Evolutionary conservation across 148 eudicot genomes (phyloP), one percentile per base, ranked within the genome.

Genomic region (Dysphania ambrosioides): DNA sequence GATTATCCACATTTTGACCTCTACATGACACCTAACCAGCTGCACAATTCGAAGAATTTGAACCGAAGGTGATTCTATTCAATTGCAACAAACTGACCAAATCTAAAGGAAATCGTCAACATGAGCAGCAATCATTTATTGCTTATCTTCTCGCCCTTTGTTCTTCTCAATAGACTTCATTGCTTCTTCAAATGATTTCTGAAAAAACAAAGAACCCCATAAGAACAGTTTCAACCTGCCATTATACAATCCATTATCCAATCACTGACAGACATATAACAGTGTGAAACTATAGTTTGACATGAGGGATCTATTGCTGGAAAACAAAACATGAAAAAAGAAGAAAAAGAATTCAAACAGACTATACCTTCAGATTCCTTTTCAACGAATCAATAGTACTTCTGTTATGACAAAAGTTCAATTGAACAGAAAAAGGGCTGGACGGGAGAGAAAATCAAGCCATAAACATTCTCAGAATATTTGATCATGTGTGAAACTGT

Each of bases 171-270:
- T 69, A 18, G 85, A 67, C 58, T 75, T 75, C 57, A 82, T 26
- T n/a, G 82, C 85, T 59, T 82, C 85, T 77, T 82, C 82, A 62
- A 82, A 79, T 23, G 82, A 79, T 75, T 82, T 82, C 85, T 82
- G 82, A 5, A 72, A 34, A 51, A 31, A 47, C 15, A 27, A 70
- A 31, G 29, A n/a, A 49, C 41, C 3, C 51, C 51, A 44, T 44
- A 44, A 62, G 34, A 41, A 57, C 40, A 27, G 26, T 32, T 24
- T 42, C 64, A 31, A 32, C n/a, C 49, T 18, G 16, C 51, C 6
- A 35, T 53, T 51, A 61, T 32, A 59, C 29, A 62, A 34, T 29
- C 21, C n/a, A n/a, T n/a, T n/a, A n/a, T n/a, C n/a, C n/a, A n/a
- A n/a, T n/a, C n/a, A n/a, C n/a, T n/a, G n/a, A n/a, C n/a, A n/a